Base-by-base conservation (phyloP, 768 basidiomycete species). In the Pholiota molesta region DNA sequence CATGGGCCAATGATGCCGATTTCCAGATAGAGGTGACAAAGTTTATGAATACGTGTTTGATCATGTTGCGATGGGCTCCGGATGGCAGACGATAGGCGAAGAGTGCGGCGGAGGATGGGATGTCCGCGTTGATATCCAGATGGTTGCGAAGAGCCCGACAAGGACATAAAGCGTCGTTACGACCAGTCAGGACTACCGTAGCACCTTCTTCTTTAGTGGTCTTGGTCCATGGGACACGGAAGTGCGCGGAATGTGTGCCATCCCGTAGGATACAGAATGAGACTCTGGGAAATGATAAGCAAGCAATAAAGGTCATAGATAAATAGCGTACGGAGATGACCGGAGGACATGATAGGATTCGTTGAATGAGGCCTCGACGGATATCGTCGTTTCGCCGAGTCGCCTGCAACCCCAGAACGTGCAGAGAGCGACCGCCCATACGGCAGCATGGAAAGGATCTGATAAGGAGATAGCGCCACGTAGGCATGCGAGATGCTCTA, bases 331-430 rank as follows among this genome's bases (percentile, higher is more conserved):
- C 31, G 9, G 5, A 1, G 42, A 21, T 35, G 29, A 49, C 19
- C 44, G 55, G 5, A 58, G 59, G 5, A 55, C 56, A 52, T 66
- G 23, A 9, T 37, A 33, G 0, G 3, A 1, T 0, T 14, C 14
- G 16, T 62, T 19, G 29, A 63, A 66, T 5, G 39, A 35, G 3
- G 51, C 8, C 1, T 40, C 9, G 0, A 35, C 19, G 1, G 68
- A 62, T 0, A 75, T 62, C 3, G 71, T 69, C 0, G 62, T 65
- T 58, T 79, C 74, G 0, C 79, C 72, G 0, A 81, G 65, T 3
- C 66, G 55, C 0, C 69, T 54, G 28, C 70, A 73, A 19, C 78
- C 72, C 69, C 73, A 81, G 63, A 81, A 81, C 0, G 78, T 68
- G 0, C 64, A 37, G 0, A 61, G 37, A 0, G 79, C 77, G 2